These are phyloP conservation scores for Nelumbo lutea DNA, from an alignment of 164 flowering plant species.

Conservation along the genomic window DNA sequence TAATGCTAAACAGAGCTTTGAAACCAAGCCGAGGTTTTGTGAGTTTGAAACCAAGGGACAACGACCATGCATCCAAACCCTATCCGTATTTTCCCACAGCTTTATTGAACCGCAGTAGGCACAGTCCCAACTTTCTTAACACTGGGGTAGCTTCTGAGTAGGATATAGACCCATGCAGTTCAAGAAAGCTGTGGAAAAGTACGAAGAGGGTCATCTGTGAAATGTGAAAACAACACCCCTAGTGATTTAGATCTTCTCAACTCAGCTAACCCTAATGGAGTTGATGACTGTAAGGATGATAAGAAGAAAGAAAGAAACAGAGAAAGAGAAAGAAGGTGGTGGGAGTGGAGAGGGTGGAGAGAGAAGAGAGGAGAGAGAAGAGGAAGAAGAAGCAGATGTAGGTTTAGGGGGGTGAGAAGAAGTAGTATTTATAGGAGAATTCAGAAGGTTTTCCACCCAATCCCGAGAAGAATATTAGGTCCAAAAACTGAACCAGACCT, in stretches of 20 bases:
- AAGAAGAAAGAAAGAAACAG: background rate
- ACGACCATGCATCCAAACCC: constrained; percentile 14
- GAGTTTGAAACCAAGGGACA: background rate
- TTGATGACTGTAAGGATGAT: background rate
- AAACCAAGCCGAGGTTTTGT: background rate
- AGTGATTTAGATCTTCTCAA: background rate
- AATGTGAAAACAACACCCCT: background rate
- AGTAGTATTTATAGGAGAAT: constrained; percentile 11
- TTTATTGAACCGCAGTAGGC: constrained; percentile 30
- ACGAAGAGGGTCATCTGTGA: constrained; percentile 23
- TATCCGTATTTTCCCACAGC: constrained; percentile 49
- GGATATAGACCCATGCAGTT: constrained; percentile 18
- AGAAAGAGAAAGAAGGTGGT: too few species aligned
- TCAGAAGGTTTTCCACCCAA: constrained; percentile 12
- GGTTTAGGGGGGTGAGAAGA: background rate
- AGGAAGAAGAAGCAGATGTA: background rate
- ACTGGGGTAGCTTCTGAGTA: background rate
- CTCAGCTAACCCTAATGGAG: background rate
- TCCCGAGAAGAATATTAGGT: constrained; percentile 25
- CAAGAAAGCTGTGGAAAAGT: constrained; percentile 49
- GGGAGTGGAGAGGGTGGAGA: background rate
- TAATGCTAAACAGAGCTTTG: too few species aligned
- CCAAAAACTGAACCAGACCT: constrained; percentile 14
- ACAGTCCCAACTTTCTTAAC: background rate
- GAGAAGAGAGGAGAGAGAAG: background rate